A percentile compares a stretch with the other conserved stretches of the same genome.
Evolutionary conservation across 2,329 filamentous ascomycete genomes (phyloP).

Genomic region (Pyrenochaeta sp.): DNA sequence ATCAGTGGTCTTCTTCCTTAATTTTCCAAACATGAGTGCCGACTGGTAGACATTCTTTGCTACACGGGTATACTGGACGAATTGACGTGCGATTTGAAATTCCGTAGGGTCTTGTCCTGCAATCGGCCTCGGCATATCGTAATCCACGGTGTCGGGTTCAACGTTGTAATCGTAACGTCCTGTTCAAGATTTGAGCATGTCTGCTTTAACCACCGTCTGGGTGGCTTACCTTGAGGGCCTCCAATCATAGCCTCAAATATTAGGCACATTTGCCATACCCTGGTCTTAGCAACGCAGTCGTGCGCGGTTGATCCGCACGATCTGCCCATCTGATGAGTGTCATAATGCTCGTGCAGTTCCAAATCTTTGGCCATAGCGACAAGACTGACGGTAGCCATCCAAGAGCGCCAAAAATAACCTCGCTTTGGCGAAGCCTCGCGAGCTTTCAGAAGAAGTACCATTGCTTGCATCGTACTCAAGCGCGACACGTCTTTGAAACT

Average conservation of each 20-base stretch:
- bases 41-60: constrained; percentile 81
- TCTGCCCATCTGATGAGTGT: constrained; percentile 76
- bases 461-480: constrained; percentile 88
- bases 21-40: constrained; percentile 75
- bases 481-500: constrained; percentile 93
- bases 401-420: constrained; percentile 96
- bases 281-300: constrained; percentile 84
- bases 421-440: constrained; percentile 90
- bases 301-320: constrained; percentile 72
- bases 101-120: constrained; percentile 78
- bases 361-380: constrained; percentile 94
- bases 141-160: constrained; percentile 77
- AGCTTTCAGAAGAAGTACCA: constrained; percentile 88
- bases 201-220: neutral
- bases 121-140: constrained; percentile 69
- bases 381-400: constrained; percentile 93
- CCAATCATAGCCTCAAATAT: constrained; percentile 92
- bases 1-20: constrained; percentile 79
- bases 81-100: constrained; percentile 81
- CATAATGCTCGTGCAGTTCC: constrained; percentile 85
- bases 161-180: constrained; percentile 81
- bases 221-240: constrained; percentile 79
- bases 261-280: constrained; percentile 90
- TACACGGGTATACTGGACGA: constrained; percentile 79
- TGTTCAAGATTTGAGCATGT: constrained; percentile 20